Evolutionary conservation across 2,329 filamentous ascomycete genomes (phyloP).

Genomic region (Exophiala sideris): DNA sequence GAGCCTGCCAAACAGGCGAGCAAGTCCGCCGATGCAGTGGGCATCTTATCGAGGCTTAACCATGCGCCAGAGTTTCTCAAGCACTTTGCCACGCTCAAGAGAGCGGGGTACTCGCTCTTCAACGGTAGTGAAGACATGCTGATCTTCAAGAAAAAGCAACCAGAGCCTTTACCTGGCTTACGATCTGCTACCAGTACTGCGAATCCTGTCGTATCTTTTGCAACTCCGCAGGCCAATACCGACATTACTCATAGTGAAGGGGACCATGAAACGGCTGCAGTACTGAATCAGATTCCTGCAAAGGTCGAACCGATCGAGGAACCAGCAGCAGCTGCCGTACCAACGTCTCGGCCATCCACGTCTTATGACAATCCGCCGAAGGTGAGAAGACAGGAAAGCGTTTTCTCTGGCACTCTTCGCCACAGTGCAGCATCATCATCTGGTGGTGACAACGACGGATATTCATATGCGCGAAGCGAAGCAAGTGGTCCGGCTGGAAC

Average conservation of each 20-base stretch:
- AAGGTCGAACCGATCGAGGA: slow-evolving; percentile 16
- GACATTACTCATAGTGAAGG: neutral
- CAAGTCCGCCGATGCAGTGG: slow-evolving; percentile 28
- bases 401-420: slow-evolving; percentile 26
- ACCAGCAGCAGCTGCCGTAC: slow-evolving; percentile 23
- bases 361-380: neutral
- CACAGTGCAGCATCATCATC: slow-evolving; percentile 5
- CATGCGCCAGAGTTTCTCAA: slow-evolving; percentile 42
- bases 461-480: neutral
- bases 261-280: slow-evolving; percentile 18
- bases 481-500: neutral
- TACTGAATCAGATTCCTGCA: slow-evolving; percentile 23
- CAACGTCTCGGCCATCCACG: slow-evolving; percentile 4
- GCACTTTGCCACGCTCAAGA: slow-evolving; percentile 37
- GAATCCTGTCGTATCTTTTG: neutral
- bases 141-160: slow-evolving; percentile 21
- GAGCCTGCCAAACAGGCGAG: slow-evolving; percentile 3
- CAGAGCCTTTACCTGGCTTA: neutral
- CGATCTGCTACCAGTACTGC: neutral
- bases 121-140: slow-evolving; percentile 38
- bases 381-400: slow-evolving; percentile 26
- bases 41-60: slow-evolving; percentile 38
- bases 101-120: slow-evolving; percentile 42
- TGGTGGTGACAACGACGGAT: neutral
- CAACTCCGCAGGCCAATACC: neutral